Percentiles rank a stretch among this genome's conserved stretches.
These are phyloP conservation scores for Chenopodium berlandieri DNA, from an alignment of 148 eudicot genomes.

Conservation along the genomic window DNA sequence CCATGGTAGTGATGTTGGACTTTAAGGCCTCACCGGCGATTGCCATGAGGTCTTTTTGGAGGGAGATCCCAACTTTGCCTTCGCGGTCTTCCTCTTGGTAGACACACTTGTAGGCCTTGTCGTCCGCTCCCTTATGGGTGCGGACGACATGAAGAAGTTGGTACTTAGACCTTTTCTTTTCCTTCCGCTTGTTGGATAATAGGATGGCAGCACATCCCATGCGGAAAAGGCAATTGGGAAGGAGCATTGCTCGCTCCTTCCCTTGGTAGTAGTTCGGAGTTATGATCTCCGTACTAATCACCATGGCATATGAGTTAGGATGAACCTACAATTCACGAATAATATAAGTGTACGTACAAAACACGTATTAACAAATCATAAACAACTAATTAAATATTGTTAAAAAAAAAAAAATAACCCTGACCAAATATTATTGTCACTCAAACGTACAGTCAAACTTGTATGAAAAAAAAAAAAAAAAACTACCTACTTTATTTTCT, in stretches of 20 bases:
- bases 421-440: background rate
- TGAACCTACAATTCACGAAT: constrained; percentile 16
- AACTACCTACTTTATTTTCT: too few relatives aligned
- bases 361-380: background rate
- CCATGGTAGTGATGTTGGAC: constrained; percentile 69
- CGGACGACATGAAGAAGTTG: constrained; percentile 58
- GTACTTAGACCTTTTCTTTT: constrained; percentile 28
- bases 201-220: constrained; percentile 48
- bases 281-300: constrained; percentile 69
- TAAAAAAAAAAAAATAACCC: background rate
- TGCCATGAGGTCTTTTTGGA: constrained; percentile 63
- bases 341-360: background rate
- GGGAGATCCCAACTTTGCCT: constrained; percentile 57
- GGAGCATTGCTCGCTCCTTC: constrained; percentile 64
- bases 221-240: constrained; percentile 69
- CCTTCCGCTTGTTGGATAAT: constrained; percentile 29
- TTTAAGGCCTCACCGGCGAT: constrained; percentile 75
- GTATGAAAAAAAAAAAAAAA: too few relatives aligned
- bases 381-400: background rate
- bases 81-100: constrained; percentile 60
- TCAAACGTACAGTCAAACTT: too few relatives aligned
- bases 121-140: constrained; percentile 68
- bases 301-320: constrained; percentile 59
- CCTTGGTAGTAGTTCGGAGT: constrained; percentile 76
- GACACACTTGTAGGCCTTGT: constrained; percentile 55